Percentiles rank a stretch among this genome's conserved stretches.
Conservation (phyloP, 805 yeast genomes). For the Saccharomyces jurei region DNA sequence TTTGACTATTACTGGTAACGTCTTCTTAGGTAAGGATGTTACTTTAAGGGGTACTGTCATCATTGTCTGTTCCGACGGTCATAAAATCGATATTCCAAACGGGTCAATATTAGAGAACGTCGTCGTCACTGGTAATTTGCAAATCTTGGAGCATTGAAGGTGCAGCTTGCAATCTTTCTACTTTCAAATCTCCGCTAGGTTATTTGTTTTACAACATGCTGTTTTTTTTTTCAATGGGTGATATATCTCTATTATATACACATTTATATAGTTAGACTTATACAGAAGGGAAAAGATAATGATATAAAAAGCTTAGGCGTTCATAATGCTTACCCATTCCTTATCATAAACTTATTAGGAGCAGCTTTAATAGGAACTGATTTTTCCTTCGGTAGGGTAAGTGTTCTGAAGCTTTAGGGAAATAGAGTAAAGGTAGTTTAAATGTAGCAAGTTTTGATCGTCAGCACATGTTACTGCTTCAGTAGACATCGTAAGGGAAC, state of each 20-base stretch:
- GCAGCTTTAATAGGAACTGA: background rate
- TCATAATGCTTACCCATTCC: background rate
- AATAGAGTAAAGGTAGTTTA: background rate
- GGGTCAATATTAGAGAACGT: conserved; percentile 90
- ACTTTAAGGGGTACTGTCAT: conserved; percentile 94
- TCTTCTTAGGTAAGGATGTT: conserved; percentile 76
- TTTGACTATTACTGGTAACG: conserved; percentile 92
- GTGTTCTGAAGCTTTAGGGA: background rate
- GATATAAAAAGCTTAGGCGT: background rate
- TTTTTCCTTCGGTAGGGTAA: background rate
- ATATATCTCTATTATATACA: background rate
- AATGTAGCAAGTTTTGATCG: background rate
- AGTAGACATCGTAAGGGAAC: background rate
- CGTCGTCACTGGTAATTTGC: conserved; percentile 89
- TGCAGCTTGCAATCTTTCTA: background rate
- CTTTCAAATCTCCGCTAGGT: background rate
- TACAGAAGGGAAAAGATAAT: background rate
- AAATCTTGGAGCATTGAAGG: conserved; percentile 75
- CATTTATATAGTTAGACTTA: background rate
- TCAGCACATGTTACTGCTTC: background rate
- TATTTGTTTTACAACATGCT: background rate
- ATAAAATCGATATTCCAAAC: conserved; percentile 90
- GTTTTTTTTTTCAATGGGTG: background rate
- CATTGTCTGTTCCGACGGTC: conserved; percentile 92
- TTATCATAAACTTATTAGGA: background rate